phyloP scores from a whole-genome alignment of 331 rosid genomes.

The Spiraea crenata region DNA sequence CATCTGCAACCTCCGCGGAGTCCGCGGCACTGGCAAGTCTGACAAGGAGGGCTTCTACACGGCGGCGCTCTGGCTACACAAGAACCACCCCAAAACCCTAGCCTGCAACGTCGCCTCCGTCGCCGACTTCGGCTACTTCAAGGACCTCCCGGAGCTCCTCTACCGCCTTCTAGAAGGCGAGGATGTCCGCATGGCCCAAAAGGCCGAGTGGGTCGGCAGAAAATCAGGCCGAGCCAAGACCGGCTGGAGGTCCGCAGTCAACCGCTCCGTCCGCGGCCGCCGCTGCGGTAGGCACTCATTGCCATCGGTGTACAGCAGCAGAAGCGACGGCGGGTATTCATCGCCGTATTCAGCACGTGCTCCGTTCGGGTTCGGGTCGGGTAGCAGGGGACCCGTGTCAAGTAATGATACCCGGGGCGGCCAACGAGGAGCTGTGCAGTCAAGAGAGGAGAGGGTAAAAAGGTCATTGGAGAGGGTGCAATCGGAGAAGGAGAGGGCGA shows the following conservation, averaged over 20 bases:
- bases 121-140: background rate
- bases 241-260: no score
- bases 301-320: no score
- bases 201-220: background rate
- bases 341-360: background rate
- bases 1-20: constrained; percentile 1
- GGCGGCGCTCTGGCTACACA: constrained; percentile 1
- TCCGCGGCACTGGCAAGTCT: background rate
- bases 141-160: constrained; percentile 5
- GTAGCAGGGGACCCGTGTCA: background rate
- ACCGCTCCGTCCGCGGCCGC: background rate
- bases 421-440: background rate
- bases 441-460: no score
- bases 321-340: background rate
- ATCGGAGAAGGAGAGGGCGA: constrained; percentile 5
- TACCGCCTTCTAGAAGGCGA: background rate
- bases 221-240: background rate
- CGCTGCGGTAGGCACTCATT: no score
- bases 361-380: background rate
- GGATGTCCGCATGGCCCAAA: background rate
- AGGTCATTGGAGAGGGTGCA: no score
- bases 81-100: constrained; percentile 3
- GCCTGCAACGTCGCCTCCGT: background rate
- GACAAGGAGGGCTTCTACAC: constrained; percentile 6
- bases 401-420: no score